These are phyloP conservation scores for Ajuga chamaepitys DNA, from an alignment of 257 asterid genomes.

Conservation along the genomic window DNA sequence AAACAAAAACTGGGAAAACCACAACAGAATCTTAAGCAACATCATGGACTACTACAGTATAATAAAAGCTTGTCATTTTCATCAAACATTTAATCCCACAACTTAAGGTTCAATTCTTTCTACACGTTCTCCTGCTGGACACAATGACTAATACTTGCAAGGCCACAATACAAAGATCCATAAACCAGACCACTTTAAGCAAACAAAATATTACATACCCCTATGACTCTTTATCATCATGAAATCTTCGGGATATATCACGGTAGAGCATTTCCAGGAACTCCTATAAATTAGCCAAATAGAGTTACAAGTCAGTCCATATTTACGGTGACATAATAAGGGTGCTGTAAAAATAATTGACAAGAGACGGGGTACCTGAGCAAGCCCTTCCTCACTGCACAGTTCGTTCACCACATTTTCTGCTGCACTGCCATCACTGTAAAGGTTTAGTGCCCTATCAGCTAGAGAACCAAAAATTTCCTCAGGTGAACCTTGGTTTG, in stretches of 20 bases:
- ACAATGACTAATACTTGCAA: not conserved
- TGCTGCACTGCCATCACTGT: slow-evolving; percentile 17
- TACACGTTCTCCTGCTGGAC: not conserved
- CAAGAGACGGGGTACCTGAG: slow-evolving; percentile 25
- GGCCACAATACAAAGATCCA: not conserved
- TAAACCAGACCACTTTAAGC: not conserved
- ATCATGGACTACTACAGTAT: not conserved
- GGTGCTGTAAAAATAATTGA: not conserved
- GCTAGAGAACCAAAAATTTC: slow-evolving; percentile 42
- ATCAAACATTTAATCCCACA: not conserved
- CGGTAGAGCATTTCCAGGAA: slow-evolving; percentile 50
- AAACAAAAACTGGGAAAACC: not conserved
- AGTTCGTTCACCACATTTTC: slow-evolving; percentile 32
- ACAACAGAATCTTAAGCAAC: not conserved
- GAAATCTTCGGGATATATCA: slow-evolving; percentile 37
- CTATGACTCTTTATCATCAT: slow-evolving; percentile 23
- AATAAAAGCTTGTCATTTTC: not conserved
- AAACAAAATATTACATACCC: not conserved
- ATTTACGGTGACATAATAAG: not conserved
- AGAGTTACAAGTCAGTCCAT: not conserved
- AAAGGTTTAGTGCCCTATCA: slow-evolving; percentile 29
- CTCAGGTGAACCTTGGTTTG: slow-evolving; percentile 29
- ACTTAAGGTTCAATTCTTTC: not conserved
- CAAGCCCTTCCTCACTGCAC: slow-evolving; percentile 37
- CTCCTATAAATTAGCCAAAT: slow-evolving; percentile 30